Conservation (phyloP, 192 early-diverging fungal species). For the Kickxella alabastrina region DNA sequence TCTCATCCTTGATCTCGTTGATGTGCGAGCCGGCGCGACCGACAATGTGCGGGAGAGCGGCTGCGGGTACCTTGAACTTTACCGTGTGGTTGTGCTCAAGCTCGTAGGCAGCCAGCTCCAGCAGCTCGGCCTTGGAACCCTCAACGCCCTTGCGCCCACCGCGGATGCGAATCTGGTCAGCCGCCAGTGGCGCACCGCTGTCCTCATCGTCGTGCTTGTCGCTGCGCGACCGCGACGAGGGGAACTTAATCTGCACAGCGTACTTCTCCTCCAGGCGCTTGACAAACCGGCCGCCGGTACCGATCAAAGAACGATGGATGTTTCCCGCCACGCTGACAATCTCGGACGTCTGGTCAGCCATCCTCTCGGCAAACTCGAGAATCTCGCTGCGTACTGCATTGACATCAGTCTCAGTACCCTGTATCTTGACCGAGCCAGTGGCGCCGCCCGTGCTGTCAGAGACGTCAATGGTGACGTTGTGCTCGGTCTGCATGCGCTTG, state of each 20-base stretch:
- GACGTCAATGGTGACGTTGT: constrained; percentile 70
- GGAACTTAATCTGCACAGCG: constrained; percentile 68
- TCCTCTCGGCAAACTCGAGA: constrained; percentile 58
- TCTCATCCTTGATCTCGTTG: constrained; percentile 69
- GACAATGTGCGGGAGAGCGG: constrained; percentile 69
- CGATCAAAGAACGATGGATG: constrained; percentile 71
- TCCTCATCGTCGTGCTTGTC: background rate
- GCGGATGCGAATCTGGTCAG: constrained; percentile 73
- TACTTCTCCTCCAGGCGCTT: constrained; percentile 76
- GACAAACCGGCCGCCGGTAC: constrained; percentile 65
- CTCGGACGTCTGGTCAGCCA: constrained; percentile 62
- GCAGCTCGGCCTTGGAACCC: constrained; percentile 73
- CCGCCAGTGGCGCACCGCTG: constrained; percentile 23
- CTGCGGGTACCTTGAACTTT: constrained; percentile 62
- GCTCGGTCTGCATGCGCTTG: constrained; percentile 70
- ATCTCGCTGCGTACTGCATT: constrained; percentile 69
- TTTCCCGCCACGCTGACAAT: constrained; percentile 56
- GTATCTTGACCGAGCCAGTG: constrained; percentile 62
- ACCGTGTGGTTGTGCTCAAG: constrained; percentile 64
- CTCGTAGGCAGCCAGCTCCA: constrained; percentile 82
- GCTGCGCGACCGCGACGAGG: constrained; percentile 47
- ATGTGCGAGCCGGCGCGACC: constrained; percentile 70
- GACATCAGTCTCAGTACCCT: constrained; percentile 75
- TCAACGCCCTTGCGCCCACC: constrained; percentile 81
- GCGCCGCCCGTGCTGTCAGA: constrained; percentile 4